A percentile compares a stretch with the other conserved stretches of the same genome.
Conservation (phyloP, 345 rosid species). For the Laguncularia racemosa region DNA sequence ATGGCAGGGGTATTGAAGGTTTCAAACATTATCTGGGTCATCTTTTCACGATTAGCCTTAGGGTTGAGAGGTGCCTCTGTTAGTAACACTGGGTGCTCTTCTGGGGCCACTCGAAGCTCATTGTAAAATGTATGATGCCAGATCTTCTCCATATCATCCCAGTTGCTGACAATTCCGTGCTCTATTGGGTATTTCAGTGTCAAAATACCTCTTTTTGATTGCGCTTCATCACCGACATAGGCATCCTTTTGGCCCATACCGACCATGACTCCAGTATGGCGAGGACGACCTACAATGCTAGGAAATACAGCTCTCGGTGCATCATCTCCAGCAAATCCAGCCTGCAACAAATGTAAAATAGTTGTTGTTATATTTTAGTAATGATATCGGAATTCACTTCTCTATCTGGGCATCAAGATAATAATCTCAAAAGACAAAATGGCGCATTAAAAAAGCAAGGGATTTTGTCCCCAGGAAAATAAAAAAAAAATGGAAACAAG, state of each 20-base stretch:
- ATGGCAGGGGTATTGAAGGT: constrained; percentile 56
- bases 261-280: constrained; percentile 56
- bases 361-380: too few species aligned
- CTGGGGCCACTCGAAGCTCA: constrained; percentile 76
- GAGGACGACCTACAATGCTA: constrained; percentile 51
- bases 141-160: constrained; percentile 67
- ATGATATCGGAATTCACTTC: too few species aligned
- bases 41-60: constrained; percentile 75
- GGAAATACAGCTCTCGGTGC: constrained; percentile 54
- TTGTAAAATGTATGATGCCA: constrained; percentile 57
- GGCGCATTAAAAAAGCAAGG: too few species aligned
- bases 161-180: constrained; percentile 57
- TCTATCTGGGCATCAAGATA: too few species aligned
- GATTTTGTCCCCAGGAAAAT: too few species aligned
- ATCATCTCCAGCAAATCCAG: constrained; percentile 56
- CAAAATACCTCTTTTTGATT: constrained; percentile 62
- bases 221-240: constrained; percentile 70
- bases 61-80: constrained; percentile 78
- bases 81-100: constrained; percentile 67
- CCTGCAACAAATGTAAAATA: constrained; percentile 16
- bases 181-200: constrained; percentile 57
- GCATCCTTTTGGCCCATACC: constrained; percentile 65
- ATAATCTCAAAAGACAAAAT: too few species aligned
- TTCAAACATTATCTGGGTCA: constrained; percentile 60
- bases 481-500: too few species aligned